Base-by-base conservation (phyloP, 441 rosid species). In the Croton laevigatus region DNA sequence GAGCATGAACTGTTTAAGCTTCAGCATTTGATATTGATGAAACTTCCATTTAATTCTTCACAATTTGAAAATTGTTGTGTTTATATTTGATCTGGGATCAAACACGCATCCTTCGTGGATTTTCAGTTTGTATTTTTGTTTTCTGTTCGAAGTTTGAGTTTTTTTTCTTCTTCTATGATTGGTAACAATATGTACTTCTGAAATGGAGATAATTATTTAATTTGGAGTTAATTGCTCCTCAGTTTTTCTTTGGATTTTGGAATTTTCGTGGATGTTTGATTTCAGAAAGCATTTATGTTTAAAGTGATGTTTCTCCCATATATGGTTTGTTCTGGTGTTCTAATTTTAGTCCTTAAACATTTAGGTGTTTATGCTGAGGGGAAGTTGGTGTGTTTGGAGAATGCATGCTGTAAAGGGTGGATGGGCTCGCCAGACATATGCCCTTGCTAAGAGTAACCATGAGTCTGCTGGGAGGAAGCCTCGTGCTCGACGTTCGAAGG, bases 401-500 rank as follows among this genome's bases (percentile, higher is more conserved):
- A 95, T 95, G 99, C 89, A 82, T 75, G 80, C 91, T 76, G 45
- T 88, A 48, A 93, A 86, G 81, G 87, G 88, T 79, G 83, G 75
- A 59, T 91, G 84, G 90, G 84, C 70, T 37, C 91, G 93, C 81
- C 86, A 83, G 76, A 81, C 92, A 61, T 91, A 80, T 85, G 97
- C 97, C 70, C 70, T 89, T 61, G 86, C 97, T 20, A 95, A 89
- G 79, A 64, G 74, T 68, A 83, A 86, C 32, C 32, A 27, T 78
- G 99, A 86, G 52, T 82, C 89, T 59, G 87, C 80, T 2, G 93
- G 95, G 71, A 91, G 74, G 84, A 93, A 84, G 79, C 57, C 95
- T 16, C 90, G 98, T 49, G 77, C 84, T 83, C 97, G 98, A 14
- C 90, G 87, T 49, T 90, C 99, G 7, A 95, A 91, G 86, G 89